Evolutionary conservation across 352 stramenopile genomes (phyloP).

Genomic region (Blastocystis sp.): DNA sequence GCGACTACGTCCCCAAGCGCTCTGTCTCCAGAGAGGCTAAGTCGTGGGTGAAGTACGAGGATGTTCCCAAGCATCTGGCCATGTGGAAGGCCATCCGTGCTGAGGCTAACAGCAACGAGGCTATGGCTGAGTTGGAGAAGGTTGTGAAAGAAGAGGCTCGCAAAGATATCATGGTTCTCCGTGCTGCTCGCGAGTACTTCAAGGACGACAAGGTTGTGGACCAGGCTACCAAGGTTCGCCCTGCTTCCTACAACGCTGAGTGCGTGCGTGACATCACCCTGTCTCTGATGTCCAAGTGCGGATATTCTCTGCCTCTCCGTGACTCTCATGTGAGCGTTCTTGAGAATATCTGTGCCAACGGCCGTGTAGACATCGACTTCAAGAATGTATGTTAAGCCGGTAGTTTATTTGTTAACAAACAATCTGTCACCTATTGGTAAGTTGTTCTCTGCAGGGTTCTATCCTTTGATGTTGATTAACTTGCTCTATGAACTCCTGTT

Average conservation of each 20-base stretch:
- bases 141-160: not conserved
- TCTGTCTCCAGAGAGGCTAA: not conserved
- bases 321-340: conserved; percentile 43
- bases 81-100: conserved; percentile 55
- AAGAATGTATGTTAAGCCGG: not conserved
- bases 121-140: conserved; percentile 7
- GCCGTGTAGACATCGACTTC: conserved; percentile 3
- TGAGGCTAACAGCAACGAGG: conserved; percentile 7
- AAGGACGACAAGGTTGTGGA: conserved; percentile 48
- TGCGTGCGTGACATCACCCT: conserved; percentile 32
- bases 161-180: conserved; percentile 48
- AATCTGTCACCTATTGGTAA: no score
- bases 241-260: not conserved
- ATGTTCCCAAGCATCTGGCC: conserved; percentile 1
- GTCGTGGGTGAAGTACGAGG: conserved; percentile 6
- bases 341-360: conserved; percentile 37
- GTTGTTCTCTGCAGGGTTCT: no score
- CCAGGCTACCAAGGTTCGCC: not conserved
- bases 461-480: no score
- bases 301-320: conserved; percentile 41
- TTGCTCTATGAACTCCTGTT: not conserved
- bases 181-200: conserved; percentile 50
- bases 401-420: conserved; percentile 10
- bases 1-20: conserved; percentile 34
- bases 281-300: conserved; percentile 29